Percentiles rank a stretch among this genome's conserved stretches.
These are phyloP conservation scores for Myxozyma nipponensis DNA, from an alignment of 805 yeast genomes.

Conservation along the genomic window DNA sequence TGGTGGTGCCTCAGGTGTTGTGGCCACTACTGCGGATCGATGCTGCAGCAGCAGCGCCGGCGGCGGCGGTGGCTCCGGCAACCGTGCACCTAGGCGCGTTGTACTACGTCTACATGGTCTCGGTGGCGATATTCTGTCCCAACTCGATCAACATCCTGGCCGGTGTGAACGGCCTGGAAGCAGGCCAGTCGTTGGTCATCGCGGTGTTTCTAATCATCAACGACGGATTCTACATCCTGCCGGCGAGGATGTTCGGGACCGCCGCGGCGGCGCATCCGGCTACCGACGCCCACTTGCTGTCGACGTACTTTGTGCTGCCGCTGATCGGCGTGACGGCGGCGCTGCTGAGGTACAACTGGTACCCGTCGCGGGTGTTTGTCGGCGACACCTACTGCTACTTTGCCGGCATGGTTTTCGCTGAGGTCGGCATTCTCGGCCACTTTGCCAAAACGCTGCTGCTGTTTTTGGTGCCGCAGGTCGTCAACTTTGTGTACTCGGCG, in stretches of 20 bases:
- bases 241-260: slow-evolving; percentile 34
- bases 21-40: slow-evolving; percentile 41
- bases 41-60: too few species aligned
- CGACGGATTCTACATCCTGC: slow-evolving; percentile 62
- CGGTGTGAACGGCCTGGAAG: slow-evolving; percentile 94
- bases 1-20: slow-evolving; percentile 72
- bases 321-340: slow-evolving; percentile 81
- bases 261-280: slow-evolving; percentile 49
- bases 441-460: slow-evolving; percentile 87
- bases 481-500: slow-evolving; percentile 84
- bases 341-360: slow-evolving; percentile 75
- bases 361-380: slow-evolving; percentile 88
- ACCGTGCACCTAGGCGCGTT: slow-evolving; percentile 71
- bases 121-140: slow-evolving; percentile 90
- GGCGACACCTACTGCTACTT: slow-evolving; percentile 98
- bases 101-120: slow-evolving; percentile 86
- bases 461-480: slow-evolving; percentile 84
- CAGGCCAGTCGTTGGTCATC: slow-evolving; percentile 84
- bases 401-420: slow-evolving; percentile 98
- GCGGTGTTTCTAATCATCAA: slow-evolving; percentile 68
- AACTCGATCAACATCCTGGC: slow-evolving; percentile 94
- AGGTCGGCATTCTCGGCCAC: slow-evolving; percentile 93
- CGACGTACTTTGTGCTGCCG: slow-evolving; percentile 76
- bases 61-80: slow-evolving; percentile 35
- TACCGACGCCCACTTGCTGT: slow-evolving; percentile 74